Conservation (phyloP, 345 rosid species). For the Gossypium turneri region DNA sequence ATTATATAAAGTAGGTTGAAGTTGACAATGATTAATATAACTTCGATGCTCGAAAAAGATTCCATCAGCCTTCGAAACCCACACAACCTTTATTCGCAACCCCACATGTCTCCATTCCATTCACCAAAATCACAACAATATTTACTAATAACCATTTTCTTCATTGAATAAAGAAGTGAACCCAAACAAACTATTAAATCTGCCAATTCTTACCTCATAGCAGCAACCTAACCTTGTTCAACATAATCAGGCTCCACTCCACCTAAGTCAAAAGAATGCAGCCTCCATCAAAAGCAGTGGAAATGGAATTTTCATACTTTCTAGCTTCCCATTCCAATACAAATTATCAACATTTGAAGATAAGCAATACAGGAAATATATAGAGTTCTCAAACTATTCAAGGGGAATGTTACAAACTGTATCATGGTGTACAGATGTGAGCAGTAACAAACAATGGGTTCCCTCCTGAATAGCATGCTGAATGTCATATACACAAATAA, state of each 20-base stretch:
- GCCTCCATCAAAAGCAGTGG: neutral
- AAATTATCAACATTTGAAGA: no score
- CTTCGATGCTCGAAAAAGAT: neutral
- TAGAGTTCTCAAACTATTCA: constrained; percentile 2
- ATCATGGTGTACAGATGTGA: constrained; percentile 2
- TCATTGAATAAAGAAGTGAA: neutral
- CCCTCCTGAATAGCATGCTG: constrained; percentile 12
- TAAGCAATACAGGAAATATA: neutral
- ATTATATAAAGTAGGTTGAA: neutral
- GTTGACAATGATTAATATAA: neutral
- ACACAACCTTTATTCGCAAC: neutral
- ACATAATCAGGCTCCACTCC: neutral
- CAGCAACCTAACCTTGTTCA: neutral
- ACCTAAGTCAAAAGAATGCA: neutral
- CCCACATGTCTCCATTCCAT: neutral
- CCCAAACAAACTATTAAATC: neutral
- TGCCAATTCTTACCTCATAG: neutral
- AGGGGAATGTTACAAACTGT: neutral
- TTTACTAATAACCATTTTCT: neutral
- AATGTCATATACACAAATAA: constrained; percentile 16
- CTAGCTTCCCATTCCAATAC: no score
- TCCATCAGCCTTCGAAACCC: neutral
- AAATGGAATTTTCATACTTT: neutral
- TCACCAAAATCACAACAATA: neutral
- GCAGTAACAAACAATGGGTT: constrained; percentile 9